Base-by-base conservation (phyloP, 495 filamentous ascomycete genomes). In the Sordaria brevicollis region DNA sequence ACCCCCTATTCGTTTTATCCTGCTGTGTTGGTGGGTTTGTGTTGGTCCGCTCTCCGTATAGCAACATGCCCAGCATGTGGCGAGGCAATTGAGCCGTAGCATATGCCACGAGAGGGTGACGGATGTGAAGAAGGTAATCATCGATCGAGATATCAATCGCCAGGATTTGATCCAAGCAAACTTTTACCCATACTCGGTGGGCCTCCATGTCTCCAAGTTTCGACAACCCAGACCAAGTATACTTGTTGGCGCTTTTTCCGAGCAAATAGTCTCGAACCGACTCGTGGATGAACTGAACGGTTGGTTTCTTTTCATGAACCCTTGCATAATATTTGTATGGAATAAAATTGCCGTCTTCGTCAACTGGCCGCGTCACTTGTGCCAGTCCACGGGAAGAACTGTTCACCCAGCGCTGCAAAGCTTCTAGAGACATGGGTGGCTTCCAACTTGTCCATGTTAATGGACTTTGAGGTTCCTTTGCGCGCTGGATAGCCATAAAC, bases 221-320 rank as follows among this genome's bases (percentile, higher is more conserved):
- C 1, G 25, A 41, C 10, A 68, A 57, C n/a, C 67, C 57, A 29
- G 36, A 15, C 36, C 36, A 38, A 3, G 10, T 3, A 38, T 38
- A 38, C 11, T 15, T 38, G 11, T n/a, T 68, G 3, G 31, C 67
- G 5, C 25, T 33, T 68, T 68, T 68, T 7, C 67, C 67, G 2
- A 65, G 67, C 31, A 68, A 41, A 67, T 75, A 81, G 54, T 82
- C 80, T 36, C 74, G 57, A 6, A 81, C 78, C 0, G 80, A 81
- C 49, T 81, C 78, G 65, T 82, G 79, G 35, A 81, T 82, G 65
- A 82, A 80, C 67, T 80, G 79, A 19, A 79, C 76, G 2, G 62
- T 78, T 35, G n/a, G n/a, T n/a, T n/a, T n/a, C n/a, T n/a, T n/a
- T n/a, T n/a, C n/a, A n/a, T n/a, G n/a, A n/a, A n/a, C n/a, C n/a